phyloP scores from a whole-genome alignment of 2,329 filamentous ascomycete genomes.

The Apiospora malaysiana region DNA sequence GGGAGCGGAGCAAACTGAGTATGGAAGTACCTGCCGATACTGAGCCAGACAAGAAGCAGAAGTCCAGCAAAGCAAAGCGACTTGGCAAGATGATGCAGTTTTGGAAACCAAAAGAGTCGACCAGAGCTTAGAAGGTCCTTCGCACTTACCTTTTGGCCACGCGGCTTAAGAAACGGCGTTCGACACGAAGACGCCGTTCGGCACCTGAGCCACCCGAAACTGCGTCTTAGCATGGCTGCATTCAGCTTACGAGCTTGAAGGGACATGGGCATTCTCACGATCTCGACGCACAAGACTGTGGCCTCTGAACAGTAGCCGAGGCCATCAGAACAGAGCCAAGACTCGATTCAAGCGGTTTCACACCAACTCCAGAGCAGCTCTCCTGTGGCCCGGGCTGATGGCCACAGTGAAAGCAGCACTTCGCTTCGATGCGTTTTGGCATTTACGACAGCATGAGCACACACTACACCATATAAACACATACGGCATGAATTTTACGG shows the following conservation, averaged over 20 bases:
- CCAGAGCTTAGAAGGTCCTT: conserved; percentile 30
- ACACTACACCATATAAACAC: conserved; percentile 31
- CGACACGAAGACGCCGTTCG: neutral
- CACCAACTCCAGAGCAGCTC: neutral
- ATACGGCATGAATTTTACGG: conserved; percentile 30
- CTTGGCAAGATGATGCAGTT: conserved; percentile 80
- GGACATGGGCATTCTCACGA: neutral
- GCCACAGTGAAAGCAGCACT: conserved; percentile 22
- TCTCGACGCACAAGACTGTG: neutral
- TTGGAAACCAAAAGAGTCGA: conserved; percentile 68
- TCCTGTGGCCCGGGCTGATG: neutral
- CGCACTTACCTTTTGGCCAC: conserved; percentile 21
- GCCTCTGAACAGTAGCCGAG: neutral
- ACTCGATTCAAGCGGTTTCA: neutral
- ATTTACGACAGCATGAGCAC: conserved; percentile 36
- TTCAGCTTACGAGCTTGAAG: conserved; percentile 9
- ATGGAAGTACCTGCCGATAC: conserved; percentile 67
- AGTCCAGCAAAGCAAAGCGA: conserved; percentile 69
- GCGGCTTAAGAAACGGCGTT: neutral
- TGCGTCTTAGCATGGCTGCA: neutral
- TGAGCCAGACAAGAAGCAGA: conserved; percentile 62
- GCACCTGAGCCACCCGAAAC: neutral
- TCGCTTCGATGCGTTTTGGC: conserved; percentile 30
- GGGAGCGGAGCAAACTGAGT: conserved; percentile 76
- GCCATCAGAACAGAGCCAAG: neutral